Evolutionary conservation across 1,284 basidiomycete genomes (phyloP), one percentile per base, ranked within the genome.

Genomic region (Trichosporon sp.): DNA sequence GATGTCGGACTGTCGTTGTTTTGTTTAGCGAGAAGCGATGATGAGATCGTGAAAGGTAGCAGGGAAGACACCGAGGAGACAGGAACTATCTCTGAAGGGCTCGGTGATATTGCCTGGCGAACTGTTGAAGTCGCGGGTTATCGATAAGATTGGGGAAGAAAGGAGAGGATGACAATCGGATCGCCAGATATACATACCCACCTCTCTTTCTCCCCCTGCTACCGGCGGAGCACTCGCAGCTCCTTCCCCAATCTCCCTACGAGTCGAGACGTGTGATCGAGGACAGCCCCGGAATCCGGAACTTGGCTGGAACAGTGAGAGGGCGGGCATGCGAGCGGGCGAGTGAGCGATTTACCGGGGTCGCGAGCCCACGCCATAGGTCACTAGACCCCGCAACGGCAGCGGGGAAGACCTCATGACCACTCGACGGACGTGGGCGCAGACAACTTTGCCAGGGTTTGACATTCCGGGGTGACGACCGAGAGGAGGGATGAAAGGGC

Each of bases 91-190:
- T 37, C 35, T 37, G 11, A 19, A 6, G 26, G 10, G 10, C 38
- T 54, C 51, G 51, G 14, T 54, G 51, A 54, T 54, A 54, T 26
- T 16, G 21, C 38, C 5, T 26, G n/a, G 51, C 51, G 2, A 10
- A 54, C 51, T 54, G 51, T 54, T 54, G 19, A 43, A n/a, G 4
- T 46, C 38, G 21, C 21, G 26, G 16, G 65, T 43, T 66, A 48
- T 66, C 65, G 40, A 66, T 66, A 66, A 46, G 51, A 38, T 35
- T 35, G 51, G 19, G 51, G 51, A 26, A 54, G 19, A 26, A 54
- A 12, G 10, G 51, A 7, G 19, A 54, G 51, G 19, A 54, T 54
- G 51, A 54, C 51, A 19, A 8, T 21, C 21, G 8, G 51, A 16
- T 16, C 51, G 51, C 19, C 6, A 19, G 51, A 19, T 54, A 54